Evolutionary conservation across 139 green algal genomes (phyloP).

Genomic region (Chlamydomonas incerta): DNA sequence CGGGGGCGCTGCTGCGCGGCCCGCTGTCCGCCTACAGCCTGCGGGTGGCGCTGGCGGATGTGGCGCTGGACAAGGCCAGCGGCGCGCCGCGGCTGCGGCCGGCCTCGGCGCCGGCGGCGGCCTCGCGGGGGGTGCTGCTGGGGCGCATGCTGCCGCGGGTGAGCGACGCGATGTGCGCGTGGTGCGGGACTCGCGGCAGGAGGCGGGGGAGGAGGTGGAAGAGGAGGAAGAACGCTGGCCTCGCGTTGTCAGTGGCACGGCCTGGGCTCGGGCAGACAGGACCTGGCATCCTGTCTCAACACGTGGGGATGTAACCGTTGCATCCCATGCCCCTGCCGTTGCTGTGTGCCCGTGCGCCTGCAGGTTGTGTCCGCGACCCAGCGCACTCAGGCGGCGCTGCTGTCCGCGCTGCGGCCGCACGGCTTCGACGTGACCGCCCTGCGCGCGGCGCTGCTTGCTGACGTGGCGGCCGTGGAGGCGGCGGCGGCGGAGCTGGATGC

Average conservation of each 20-base stretch:
- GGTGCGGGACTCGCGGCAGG: no score
- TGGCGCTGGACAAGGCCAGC: slow-evolving; percentile 42
- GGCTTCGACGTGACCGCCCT: slow-evolving; percentile 43
- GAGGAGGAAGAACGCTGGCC: no score
- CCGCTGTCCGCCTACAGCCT: slow-evolving; percentile 54
- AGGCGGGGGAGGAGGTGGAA: no score
- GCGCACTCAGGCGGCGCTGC: slow-evolving; percentile 41
- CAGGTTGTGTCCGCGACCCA: slow-evolving; percentile 26
- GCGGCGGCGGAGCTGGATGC: slow-evolving; percentile 26
- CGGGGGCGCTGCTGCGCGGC: slow-evolving; percentile 29
- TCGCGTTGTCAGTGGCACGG: no score
- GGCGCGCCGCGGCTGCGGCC: background rate
- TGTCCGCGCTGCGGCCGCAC: slow-evolving; percentile 45
- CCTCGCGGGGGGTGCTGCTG: background rate
- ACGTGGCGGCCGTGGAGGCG: slow-evolving; percentile 34
- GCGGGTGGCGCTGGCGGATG: slow-evolving; percentile 43
- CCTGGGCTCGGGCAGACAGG: no score
- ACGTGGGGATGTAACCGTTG: no score
- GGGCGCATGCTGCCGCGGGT: slow-evolving; percentile 5
- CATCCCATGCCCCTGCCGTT: background rate
- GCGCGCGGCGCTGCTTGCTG: slow-evolving; percentile 26
- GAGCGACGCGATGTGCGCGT: no score
- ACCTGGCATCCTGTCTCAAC: no score
- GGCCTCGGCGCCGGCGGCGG: background rate
- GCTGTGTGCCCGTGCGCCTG: background rate